Evolutionary conservation across 1,284 basidiomycete genomes (phyloP), one percentile per base, ranked within the genome.

Genomic region (Ustilago bromivora): DNA sequence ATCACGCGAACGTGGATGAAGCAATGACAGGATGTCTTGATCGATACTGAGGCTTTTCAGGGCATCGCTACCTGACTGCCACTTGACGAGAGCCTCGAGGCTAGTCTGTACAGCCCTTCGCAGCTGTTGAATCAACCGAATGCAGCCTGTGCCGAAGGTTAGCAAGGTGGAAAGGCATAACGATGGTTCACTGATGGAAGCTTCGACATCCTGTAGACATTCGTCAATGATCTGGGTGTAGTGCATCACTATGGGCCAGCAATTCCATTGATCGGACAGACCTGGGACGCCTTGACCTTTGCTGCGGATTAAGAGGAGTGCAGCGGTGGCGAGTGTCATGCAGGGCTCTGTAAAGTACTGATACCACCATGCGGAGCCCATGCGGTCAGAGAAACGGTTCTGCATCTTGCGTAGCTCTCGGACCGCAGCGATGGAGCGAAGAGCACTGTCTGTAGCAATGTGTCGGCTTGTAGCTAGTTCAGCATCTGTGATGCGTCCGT

Each of bases 341-440:
- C 69, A 71, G 8, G 76, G 76, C 60, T 78, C 76, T 28, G 76
- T 78, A 19, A 68, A 53, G 38, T 78, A 78, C 56, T 78, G 76
- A 51, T 57, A 78, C 61, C 66, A 78, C 76, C 76, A 78, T 0
- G 71, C 76, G 1, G 71, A 74, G 13, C 68, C 72, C 56, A 63
- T 55, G 19, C 60, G 61, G 31, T 78, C 76, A 31, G 65, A 74
- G 15, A 66, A 74, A 23, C 71, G 76, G 35, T 71, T 71, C 53
- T 74, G 71, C 47, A 66, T 43, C 43, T 57, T 56, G 4, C 71
- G 63, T 23, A 78, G 61, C 43, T 68, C 63, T 36, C 71, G 64
- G 1, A 69, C 71, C 19, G 49, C 62, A 28, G 46, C 49, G 52
- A 78, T 69, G 23, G 71, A 74, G 7, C 71, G 67, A 7, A 78